Evolutionary conservation across 345 rosid genomes (phyloP).

Genomic region (Noccaea bulbosa): DNA sequence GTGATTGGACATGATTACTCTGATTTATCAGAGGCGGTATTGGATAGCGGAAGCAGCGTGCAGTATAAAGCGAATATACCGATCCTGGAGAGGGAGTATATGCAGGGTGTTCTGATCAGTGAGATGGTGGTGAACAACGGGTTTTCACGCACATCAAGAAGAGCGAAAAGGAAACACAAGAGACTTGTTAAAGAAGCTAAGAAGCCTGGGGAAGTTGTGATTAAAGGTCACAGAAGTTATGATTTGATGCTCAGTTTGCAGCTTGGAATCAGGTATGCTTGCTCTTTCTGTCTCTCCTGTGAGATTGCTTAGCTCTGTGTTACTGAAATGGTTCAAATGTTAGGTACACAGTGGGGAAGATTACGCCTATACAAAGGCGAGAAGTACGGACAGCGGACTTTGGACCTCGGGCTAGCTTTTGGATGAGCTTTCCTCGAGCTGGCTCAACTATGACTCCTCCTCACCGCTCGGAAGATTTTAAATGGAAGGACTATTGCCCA

Average conservation of each 20-base stretch:
- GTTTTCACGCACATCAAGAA: constrained; percentile 74
- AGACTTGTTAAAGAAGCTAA: constrained; percentile 78
- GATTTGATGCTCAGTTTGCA: constrained; percentile 96
- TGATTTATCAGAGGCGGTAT: constrained; percentile 53
- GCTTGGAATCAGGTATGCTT: constrained; percentile 89
- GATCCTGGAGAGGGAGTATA: constrained; percentile 87
- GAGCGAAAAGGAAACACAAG: constrained; percentile 69
- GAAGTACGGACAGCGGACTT: constrained; percentile 90
- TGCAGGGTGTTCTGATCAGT: constrained; percentile 96
- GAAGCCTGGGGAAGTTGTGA: constrained; percentile 92
- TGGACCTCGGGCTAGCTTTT: constrained; percentile 94
- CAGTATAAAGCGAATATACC: constrained; percentile 53
- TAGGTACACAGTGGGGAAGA: constrained; percentile 98
- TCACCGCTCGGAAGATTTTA: constrained; percentile 91
- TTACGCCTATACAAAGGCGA: constrained; percentile 90
- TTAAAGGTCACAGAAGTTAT: constrained; percentile 96
- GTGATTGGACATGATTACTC: constrained; percentile 85
- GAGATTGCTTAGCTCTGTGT: constrained; percentile 24
- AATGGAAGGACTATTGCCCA: constrained; percentile 99
- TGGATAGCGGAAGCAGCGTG: constrained; percentile 51
- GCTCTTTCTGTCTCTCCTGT: constrained; percentile 32
- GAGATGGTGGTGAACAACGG: constrained; percentile 75
- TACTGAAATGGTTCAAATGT: constrained; percentile 32
- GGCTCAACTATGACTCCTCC: constrained; percentile 94
- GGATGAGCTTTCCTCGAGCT: constrained; percentile 93